Conservation (phyloP, 192 early-diverging fungal genomes). For the Rhizophlyctis rosea region DNA sequence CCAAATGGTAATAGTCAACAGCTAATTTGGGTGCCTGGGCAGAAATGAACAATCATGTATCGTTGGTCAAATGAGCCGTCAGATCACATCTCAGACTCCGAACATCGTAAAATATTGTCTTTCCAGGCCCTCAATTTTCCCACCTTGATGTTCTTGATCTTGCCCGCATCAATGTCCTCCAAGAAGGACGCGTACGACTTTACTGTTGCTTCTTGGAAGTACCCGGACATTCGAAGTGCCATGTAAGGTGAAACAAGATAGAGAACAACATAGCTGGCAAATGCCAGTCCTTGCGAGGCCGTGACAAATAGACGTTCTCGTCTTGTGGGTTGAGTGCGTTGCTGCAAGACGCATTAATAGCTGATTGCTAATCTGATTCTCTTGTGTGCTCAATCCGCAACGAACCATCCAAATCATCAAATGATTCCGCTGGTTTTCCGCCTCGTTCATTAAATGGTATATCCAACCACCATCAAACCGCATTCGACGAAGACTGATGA, state of each 20-base stretch:
- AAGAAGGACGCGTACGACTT: constrained; percentile 84
- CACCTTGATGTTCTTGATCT: neutral
- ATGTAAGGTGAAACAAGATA: constrained; percentile 74
- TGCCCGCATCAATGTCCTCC: constrained; percentile 67
- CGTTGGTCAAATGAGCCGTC: neutral
- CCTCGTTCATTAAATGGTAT: constrained; percentile 79
- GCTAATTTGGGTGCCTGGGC: constrained; percentile 74
- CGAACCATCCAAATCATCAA: constrained; percentile 34
- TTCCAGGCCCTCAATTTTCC: too few species aligned
- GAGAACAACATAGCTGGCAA: constrained; percentile 74
- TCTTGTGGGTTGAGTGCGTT: neutral
- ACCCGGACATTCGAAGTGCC: constrained; percentile 79
- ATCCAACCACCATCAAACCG: constrained; percentile 90
- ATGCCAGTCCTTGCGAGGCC: constrained; percentile 79
- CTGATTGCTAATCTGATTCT: too few species aligned
- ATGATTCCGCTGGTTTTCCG: constrained; percentile 79
- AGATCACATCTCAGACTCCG: too few species aligned
- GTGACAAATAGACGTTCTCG: constrained; percentile 53
- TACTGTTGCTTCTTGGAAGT: constrained; percentile 88
- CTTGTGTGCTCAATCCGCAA: neutral
- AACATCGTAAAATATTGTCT: too few species aligned
- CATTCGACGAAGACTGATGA: constrained; percentile 24
- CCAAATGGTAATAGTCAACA: constrained; percentile 64
- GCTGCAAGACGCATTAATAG: too few species aligned
- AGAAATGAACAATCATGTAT: neutral